Conservation (phyloP, 257 asterid genomes). For the Nicotiana obtusifolia region DNA sequence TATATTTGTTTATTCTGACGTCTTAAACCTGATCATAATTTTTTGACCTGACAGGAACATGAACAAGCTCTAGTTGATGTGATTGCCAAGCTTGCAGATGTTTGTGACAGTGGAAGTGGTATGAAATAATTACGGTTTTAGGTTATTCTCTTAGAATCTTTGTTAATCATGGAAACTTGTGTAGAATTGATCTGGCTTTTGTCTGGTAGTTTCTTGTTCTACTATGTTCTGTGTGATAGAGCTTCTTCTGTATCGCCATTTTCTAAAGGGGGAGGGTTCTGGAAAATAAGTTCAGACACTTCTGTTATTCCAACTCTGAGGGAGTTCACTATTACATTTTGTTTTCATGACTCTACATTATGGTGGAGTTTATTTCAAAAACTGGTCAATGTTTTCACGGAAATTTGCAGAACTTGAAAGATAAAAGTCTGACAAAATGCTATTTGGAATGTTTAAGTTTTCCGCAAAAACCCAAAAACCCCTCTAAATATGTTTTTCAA, state of each 20-base stretch:
- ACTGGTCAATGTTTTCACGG: neutral
- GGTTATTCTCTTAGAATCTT: neutral
- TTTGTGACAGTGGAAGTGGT: conserved; percentile 64
- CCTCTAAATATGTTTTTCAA: no score
- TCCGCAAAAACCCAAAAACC: no score
- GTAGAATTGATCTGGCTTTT: neutral
- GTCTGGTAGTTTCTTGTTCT: neutral
- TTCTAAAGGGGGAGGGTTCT: neutral
- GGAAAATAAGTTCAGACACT: neutral
- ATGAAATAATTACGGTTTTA: conserved; percentile 9
- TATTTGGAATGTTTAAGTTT: no score
- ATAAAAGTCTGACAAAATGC: no score
- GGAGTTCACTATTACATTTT: neutral
- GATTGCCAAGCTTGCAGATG: conserved; percentile 75
- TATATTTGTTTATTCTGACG: conserved; percentile 1
- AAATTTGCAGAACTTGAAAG: no score
- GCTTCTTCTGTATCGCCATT: neutral
- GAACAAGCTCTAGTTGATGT: conserved; percentile 73
- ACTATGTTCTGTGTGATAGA: neutral
- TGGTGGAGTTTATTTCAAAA: neutral
- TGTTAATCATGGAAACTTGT: neutral
- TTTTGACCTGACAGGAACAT: conserved; percentile 63
- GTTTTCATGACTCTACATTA: neutral
- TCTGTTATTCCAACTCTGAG: neutral
- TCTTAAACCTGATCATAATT: conserved; percentile 4